These are phyloP conservation scores for Cutaneotrichosporon mucoides DNA, from an alignment of 1,284 basidiomycete species.

Conservation along the genomic window DNA sequence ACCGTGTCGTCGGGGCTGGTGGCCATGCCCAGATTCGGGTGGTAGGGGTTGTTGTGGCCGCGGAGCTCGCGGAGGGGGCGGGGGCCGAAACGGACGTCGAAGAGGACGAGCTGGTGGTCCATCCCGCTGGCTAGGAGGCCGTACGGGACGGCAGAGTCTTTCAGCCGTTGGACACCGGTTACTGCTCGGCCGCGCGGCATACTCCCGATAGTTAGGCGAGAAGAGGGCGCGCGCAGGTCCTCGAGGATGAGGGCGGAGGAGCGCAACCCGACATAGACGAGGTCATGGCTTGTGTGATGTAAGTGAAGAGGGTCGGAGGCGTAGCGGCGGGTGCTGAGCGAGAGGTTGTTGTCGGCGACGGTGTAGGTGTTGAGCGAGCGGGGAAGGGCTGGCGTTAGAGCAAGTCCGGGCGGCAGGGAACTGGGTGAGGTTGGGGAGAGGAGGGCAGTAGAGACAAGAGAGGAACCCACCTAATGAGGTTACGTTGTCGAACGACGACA, in stretches of 20 bases:
- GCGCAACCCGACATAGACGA: constrained; percentile 35
- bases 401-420: too few relatives aligned
- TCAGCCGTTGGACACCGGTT: constrained; percentile 33
- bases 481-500: constrained; percentile 32
- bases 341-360: constrained; percentile 14
- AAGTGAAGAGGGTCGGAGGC: constrained; percentile 31
- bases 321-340: constrained; percentile 17
- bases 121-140: constrained; percentile 38
- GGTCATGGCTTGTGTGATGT: constrained; percentile 26
- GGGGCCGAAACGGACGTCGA: constrained; percentile 32
- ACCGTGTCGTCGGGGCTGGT: constrained; percentile 32
- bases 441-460: too few relatives aligned
- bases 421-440: neutral
- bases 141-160: constrained; percentile 40
- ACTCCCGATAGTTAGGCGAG: constrained; percentile 7
- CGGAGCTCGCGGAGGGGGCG: constrained; percentile 25
- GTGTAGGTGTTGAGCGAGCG: constrained; percentile 21
- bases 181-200: constrained; percentile 27
- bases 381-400: constrained; percentile 12
- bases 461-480: constrained; percentile 27
- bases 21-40: constrained; percentile 13
- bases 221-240: constrained; percentile 25
- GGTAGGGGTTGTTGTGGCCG: constrained; percentile 37
- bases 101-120: constrained; percentile 35
- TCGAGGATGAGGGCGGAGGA: constrained; percentile 19